Conservation (phyloP, 495 filamentous ascomycete genomes). For the Apodospora peruviana region DNA sequence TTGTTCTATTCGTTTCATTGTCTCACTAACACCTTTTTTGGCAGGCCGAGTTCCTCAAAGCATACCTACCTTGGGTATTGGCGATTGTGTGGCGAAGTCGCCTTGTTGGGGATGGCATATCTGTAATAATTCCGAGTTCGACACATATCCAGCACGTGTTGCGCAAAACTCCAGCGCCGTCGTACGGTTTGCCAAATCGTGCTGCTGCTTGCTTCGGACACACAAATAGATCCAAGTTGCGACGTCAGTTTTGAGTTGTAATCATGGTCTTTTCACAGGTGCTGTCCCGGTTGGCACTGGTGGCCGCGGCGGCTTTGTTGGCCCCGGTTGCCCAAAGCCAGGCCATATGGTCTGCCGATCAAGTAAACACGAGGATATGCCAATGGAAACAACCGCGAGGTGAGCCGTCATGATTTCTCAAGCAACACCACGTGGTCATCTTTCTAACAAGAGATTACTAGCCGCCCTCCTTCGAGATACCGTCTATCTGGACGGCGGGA, state of each 20-base stretch:
- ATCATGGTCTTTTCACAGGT: slow-evolving; percentile 13
- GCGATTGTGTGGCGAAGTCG: background rate
- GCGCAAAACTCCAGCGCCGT: too few species aligned
- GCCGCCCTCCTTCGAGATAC: slow-evolving; percentile 60
- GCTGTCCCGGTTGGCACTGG: slow-evolving; percentile 12
- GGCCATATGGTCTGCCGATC: slow-evolving; percentile 31
- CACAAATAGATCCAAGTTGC: background rate
- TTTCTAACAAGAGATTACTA: slow-evolving; percentile 25
- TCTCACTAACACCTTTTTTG: background rate
- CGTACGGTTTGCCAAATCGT: too few species aligned
- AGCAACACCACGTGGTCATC: background rate
- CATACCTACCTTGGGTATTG: too few species aligned
- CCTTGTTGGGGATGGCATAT: background rate
- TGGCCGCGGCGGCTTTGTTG: slow-evolving; percentile 8
- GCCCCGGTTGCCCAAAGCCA: slow-evolving; percentile 23
- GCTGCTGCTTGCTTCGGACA: too few species aligned
- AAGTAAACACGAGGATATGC: slow-evolving; percentile 54
- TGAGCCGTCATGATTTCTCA: slow-evolving; percentile 17
- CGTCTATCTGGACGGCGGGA: slow-evolving; percentile 64
- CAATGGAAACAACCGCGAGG: slow-evolving; percentile 51
- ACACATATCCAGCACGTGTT: too few species aligned
- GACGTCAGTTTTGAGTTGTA: background rate
- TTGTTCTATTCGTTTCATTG: background rate
- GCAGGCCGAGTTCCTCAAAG: background rate
- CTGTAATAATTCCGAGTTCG: background rate